Evolutionary conservation across 371 early-diverging fungal genomes (phyloP), one percentile per base, ranked within the genome.

Genomic region (Apophysomyces sp.): DNA sequence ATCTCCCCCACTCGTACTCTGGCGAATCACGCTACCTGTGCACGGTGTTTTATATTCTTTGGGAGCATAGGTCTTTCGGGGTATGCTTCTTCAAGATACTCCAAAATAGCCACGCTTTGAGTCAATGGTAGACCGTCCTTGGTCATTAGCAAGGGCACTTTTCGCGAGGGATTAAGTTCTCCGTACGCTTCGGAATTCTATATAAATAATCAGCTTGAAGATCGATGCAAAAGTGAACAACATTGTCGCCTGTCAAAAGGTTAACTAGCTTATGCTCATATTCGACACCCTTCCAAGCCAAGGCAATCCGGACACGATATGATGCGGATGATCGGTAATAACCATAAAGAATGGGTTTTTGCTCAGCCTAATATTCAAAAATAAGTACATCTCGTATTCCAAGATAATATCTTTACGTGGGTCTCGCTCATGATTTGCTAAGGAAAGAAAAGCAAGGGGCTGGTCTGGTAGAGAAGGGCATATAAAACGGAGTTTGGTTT

Each of bases 31-130:
- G 2, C 16, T 75, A 87, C 89, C 62, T 71, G 58, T 32, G 91
- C 90, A 24, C 91, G 85, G 16, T 73, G 73, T 7, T 71, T 39
- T 13, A 89, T 82, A 58, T 89, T 88, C 57, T 78, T 76, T 13
- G 97, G 98, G 41, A 95, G 80, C 57, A 95, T 68, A n/a, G 91
- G 81, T 16, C 67, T 61, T 2, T 74, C 80, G 9, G 93, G 87
- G 58, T 85, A 68, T 12, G 81, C 70, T 59, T 96, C 95, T 44
- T 97, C 96, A 6, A 97, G 74, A 62, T 93, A 94, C 69, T 97
- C 95, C 31, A 94, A 58, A 44, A 96, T 95, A 24, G 96, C 90
- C 51, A 88, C 64, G 6, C 93, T 93, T 73, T 93, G 90, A 29
- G 76, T 74, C 32, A 94, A 41, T 4, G 68, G 36, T 26, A 77